These are phyloP conservation scores for Fusarium sp. DNA, from an alignment of 2,329 filamentous ascomycete species.

Conservation along the genomic window DNA sequence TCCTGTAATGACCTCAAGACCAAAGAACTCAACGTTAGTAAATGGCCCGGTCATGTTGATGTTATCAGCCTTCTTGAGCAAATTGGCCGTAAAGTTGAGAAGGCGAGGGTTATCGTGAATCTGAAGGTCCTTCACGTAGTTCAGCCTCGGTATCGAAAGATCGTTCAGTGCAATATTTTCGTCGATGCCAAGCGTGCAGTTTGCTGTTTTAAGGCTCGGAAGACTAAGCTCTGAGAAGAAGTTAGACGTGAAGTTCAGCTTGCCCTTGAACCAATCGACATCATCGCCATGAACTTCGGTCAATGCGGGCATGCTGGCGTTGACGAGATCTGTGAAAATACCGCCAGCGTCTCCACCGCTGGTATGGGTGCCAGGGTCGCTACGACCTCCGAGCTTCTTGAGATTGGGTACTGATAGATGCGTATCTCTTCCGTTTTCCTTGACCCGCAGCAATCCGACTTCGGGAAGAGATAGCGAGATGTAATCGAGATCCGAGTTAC, in stretches of 20 bases:
- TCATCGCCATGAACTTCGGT: not conserved
- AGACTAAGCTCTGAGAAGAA: not conserved
- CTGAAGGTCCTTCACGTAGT: rapidly evolving
- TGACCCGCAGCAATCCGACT: not conserved
- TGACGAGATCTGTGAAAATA: not conserved
- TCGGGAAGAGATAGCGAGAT: not conserved
- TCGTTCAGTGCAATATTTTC: not conserved
- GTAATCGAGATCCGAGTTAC: not conserved
- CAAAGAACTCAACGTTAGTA: not conserved
- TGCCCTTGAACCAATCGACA: not conserved
- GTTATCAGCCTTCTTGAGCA: not conserved
- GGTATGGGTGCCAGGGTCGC: rapidly evolving
- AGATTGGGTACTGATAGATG: rapidly evolving
- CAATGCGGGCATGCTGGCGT: not conserved
- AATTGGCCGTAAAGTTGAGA: not conserved
- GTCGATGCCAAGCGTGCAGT: not conserved
- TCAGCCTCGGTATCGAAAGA: not conserved
- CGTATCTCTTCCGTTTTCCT: not conserved
- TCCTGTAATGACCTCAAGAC: not conserved
- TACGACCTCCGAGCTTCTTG: not conserved
- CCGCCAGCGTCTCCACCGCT: not conserved
- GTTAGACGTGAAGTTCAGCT: not conserved
- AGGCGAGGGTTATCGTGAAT: not conserved
- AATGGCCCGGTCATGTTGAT: not conserved
- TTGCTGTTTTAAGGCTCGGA: rapidly evolving